phyloP scores from a whole-genome alignment of 2,329 filamentous ascomycete genomes.

The Fusarium globosum region DNA sequence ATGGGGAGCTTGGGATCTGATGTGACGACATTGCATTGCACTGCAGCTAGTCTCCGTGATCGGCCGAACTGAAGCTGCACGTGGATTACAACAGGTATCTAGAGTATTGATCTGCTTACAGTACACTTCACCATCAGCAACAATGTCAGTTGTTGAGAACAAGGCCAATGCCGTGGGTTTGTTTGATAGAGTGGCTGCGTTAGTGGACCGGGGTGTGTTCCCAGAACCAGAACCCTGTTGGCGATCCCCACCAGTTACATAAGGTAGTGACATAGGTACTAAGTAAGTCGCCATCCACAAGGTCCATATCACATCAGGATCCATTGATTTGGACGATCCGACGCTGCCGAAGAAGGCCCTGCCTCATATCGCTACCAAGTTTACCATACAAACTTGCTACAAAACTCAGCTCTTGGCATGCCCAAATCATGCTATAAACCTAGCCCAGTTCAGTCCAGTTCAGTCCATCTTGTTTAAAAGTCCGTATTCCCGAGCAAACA shows the following conservation, averaged over 20 bases:
- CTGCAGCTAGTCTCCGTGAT: neutral
- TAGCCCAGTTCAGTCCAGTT: neutral
- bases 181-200: conserved; percentile 16
- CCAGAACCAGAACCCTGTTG: neutral
- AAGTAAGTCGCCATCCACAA: neutral
- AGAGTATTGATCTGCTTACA: neutral
- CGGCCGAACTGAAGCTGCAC: neutral
- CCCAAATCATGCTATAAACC: conserved; percentile 4
- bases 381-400: neutral
- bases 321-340: conserved; percentile 3
- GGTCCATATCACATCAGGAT: neutral
- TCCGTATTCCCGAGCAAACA: neutral
- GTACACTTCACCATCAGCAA: neutral
- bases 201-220: conserved; percentile 6
- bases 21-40: neutral
- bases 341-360: conserved; percentile 15
- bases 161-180: neutral
- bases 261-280: neutral
- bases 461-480: neutral
- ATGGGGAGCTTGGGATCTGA: neutral
- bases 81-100: neutral
- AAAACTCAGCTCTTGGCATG: conserved; percentile 16
- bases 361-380: neutral
- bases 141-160: neutral
- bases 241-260: conserved; percentile 1